These are phyloP conservation scores for Ulota crispa DNA, from an alignment of 225 moss, liverwort and hornwort genomes.

Conservation along the genomic window DNA sequence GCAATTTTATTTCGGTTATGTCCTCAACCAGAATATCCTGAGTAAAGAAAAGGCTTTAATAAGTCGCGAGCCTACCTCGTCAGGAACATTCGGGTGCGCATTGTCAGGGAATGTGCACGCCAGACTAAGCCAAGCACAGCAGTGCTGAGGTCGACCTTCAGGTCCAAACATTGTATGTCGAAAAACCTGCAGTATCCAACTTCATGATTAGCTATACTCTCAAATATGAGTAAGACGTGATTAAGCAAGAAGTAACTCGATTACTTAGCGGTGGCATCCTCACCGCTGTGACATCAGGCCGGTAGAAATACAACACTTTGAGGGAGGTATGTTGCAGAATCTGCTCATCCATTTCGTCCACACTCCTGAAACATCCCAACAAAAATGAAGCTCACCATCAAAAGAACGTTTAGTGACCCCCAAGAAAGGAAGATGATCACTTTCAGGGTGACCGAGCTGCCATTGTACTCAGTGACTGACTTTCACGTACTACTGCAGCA, in stretches of 20 bases:
- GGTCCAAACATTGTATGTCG: constrained; percentile 99
- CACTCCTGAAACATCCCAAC: constrained; percentile 52
- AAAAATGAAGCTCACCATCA: background rate
- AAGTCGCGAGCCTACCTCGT: constrained; percentile 50
- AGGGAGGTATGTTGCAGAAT: constrained; percentile 84
- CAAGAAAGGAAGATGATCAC: background rate
- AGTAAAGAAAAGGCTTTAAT: background rate
- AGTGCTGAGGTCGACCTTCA: constrained; percentile 97
- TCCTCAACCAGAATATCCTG: background rate
- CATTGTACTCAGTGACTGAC: background rate
- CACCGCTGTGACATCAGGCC: constrained; percentile 91
- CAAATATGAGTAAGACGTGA: background rate
- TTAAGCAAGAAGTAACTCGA: background rate
- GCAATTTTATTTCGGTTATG: background rate
- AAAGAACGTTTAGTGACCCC: background rate
- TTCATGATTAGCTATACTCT: constrained; percentile 3
- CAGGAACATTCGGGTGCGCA: constrained; percentile 89
- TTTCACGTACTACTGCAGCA: background rate
- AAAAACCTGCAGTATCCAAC: constrained; percentile 53
- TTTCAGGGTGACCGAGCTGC: background rate
- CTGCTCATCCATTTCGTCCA: constrained; percentile 96
- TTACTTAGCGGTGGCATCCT: constrained; percentile 8
- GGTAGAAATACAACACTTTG: constrained; percentile 86
- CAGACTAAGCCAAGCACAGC: constrained; percentile 95
- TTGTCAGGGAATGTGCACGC: constrained; percentile 95